Percentiles rank a stretch among this genome's conserved stretches.
phyloP scores from a whole-genome alignment of 108 stramenopile genomes.

The Cyclotella cryptica region DNA sequence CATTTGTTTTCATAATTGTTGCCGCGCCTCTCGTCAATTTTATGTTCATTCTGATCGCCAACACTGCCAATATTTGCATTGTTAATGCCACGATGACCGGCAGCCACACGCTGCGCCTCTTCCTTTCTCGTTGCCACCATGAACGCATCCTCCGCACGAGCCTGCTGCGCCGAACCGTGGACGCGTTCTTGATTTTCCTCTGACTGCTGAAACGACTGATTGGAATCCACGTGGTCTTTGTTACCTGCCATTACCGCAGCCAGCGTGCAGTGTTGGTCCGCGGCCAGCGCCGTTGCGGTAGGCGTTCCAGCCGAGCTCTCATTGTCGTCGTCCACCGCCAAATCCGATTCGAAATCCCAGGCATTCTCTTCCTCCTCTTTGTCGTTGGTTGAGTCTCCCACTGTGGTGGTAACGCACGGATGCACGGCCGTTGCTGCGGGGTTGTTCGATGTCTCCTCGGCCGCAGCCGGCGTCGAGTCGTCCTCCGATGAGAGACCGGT shows the following conservation, averaged over 20 bases:
- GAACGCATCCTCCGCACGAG: too few relatives aligned
- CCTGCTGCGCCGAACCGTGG: too few relatives aligned
- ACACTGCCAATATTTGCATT: too few relatives aligned
- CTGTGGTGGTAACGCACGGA: background rate
- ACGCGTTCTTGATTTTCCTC: background rate
- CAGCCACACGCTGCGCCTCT: too few relatives aligned
- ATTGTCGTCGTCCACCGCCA: background rate
- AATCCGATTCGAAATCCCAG: conserved; percentile 15
- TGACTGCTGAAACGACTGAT: background rate
- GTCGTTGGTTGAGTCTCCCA: background rate
- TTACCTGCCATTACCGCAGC: background rate
- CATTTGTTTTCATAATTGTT: background rate
- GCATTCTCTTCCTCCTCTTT: conserved; percentile 2
- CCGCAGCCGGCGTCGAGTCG: background rate
- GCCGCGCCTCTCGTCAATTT: too few relatives aligned
- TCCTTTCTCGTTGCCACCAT: too few relatives aligned
- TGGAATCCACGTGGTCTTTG: background rate
- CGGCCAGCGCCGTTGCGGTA: background rate
- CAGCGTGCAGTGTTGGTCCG: background rate
- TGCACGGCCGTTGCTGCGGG: background rate
- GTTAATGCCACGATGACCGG: too few relatives aligned
- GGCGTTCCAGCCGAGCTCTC: too few relatives aligned
- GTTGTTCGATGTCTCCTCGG: background rate
- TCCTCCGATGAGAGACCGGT: conserved; percentile 14
- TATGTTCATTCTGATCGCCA: too few relatives aligned